phyloP scores from a whole-genome alignment of 140 eudicot species.

The Flaveria floridana region DNA sequence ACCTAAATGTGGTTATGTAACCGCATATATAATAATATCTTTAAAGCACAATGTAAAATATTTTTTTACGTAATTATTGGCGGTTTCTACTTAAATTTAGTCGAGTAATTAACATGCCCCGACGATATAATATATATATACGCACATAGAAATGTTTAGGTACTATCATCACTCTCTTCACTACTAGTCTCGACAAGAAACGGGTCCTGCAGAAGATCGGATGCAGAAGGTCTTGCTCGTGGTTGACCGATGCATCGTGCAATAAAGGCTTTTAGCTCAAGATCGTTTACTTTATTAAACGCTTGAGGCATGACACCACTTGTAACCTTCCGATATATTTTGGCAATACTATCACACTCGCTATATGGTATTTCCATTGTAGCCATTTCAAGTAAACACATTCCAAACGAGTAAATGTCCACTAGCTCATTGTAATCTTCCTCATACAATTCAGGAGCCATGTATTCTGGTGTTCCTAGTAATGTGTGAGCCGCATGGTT shows the following conservation, averaged over 20 bases:
- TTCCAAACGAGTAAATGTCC: constrained; percentile 23
- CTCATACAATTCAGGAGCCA: constrained; percentile 22
- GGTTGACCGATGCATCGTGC: constrained; percentile 7
- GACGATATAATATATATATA: not conserved
- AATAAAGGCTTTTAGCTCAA: constrained; percentile 15
- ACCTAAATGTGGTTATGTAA: too few species aligned
- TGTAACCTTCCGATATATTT: constrained; percentile 21
- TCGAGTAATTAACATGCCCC: not conserved
- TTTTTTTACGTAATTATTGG: not conserved
- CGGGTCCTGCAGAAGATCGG: constrained; percentile 18
- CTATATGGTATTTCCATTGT: constrained; percentile 20
- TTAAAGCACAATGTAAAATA: not conserved
- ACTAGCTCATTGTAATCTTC: constrained; percentile 23
- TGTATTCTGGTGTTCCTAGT: constrained; percentile 26
- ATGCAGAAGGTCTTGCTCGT: constrained; percentile 18
- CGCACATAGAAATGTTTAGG: not conserved
- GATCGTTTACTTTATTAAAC: not conserved
- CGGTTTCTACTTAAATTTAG: not conserved
- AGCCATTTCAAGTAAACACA: constrained; percentile 24
- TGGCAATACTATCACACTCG: constrained; percentile 6
- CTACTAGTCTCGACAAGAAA: constrained; percentile 2
- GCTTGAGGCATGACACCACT: constrained; percentile 10
- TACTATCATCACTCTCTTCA: constrained; percentile 16
- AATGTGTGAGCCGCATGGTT: constrained; percentile 10
- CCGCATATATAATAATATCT: too few species aligned